phyloP scores from a whole-genome alignment of 2,329 filamentous ascomycete genomes.

The Cyphellophora europaea region DNA sequence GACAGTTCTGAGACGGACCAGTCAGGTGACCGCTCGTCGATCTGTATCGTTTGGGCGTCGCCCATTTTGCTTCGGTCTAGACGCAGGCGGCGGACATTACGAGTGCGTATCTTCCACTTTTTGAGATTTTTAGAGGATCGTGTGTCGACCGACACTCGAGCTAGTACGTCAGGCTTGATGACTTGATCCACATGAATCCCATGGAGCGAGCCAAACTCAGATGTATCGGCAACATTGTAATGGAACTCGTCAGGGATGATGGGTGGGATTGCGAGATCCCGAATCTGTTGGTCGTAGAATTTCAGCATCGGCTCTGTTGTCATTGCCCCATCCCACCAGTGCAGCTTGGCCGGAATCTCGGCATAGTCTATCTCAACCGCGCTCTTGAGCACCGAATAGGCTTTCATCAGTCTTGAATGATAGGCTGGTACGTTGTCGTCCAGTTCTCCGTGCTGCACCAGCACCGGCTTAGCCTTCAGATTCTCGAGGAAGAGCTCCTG shows the following conservation, averaged over 20 bases:
- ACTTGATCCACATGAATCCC: slow-evolving; percentile 43
- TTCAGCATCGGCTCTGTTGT: slow-evolving; percentile 38
- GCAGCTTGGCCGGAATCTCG: slow-evolving; percentile 39
- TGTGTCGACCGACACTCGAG: slow-evolving; percentile 34
- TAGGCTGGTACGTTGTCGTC: slow-evolving; percentile 53
- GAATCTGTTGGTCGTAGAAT: slow-evolving; percentile 37
- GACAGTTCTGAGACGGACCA: slow-evolving; percentile 16
- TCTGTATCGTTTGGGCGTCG: slow-evolving; percentile 4
- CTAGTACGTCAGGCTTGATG: slow-evolving; percentile 40
- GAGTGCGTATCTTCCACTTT: slow-evolving; percentile 33
- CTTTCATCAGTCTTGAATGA: slow-evolving; percentile 45
- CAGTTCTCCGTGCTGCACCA: slow-evolving; percentile 46
- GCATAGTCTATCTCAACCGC: slow-evolving; percentile 36
- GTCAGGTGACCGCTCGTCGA: slow-evolving; percentile 11
- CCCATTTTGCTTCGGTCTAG: no score
- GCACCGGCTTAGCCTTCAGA: slow-evolving; percentile 40
- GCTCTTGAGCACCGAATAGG: slow-evolving; percentile 35
- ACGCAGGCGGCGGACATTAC: slow-evolving; percentile 33
- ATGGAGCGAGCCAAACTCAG: slow-evolving; percentile 42
- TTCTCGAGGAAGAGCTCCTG: slow-evolving; percentile 48
- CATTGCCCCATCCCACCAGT: slow-evolving; percentile 49
- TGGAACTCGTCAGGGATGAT: slow-evolving; percentile 30
- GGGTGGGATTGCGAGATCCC: slow-evolving; percentile 7
- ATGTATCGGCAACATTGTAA: slow-evolving; percentile 42
- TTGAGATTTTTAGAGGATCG: slow-evolving; percentile 11